Evolutionary conservation across 352 stramenopile species (phyloP).

Genomic region (Pythium biforme): DNA sequence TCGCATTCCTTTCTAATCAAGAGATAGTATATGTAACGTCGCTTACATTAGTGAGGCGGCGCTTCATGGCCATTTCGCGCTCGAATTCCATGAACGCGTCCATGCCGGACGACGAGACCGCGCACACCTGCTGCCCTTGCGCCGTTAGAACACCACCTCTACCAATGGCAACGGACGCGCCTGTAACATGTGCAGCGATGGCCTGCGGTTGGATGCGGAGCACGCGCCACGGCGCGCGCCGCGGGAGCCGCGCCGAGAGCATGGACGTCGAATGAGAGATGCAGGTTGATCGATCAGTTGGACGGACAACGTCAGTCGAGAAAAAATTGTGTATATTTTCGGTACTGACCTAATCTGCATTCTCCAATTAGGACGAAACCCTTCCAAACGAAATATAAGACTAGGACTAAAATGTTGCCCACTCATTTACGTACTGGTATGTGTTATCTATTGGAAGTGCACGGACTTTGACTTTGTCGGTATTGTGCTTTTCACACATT

Average conservation of each 20-base stretch:
- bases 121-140: not conserved
- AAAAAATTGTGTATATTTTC: not conserved
- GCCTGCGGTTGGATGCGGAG: slow-evolving; percentile 6
- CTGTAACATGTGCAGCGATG: not conserved
- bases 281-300: slow-evolving; percentile 24
- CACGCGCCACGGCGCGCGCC: slow-evolving; percentile 20
- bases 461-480: too few relatives aligned
- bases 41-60: slow-evolving; percentile 27
- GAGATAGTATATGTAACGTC: not conserved
- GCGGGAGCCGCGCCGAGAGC: slow-evolving; percentile 11
- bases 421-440: too few relatives aligned
- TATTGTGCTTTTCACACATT: slow-evolving; percentile 14
- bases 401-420: slow-evolving; percentile 26
- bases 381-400: slow-evolving; percentile 3
- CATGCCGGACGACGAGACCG: slow-evolving; percentile 48
- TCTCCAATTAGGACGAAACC: not conserved
- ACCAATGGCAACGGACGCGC: not conserved
- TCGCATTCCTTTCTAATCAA: not conserved
- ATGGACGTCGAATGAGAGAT: slow-evolving; percentile 2
- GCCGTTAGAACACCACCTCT: too few relatives aligned
- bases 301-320: slow-evolving; percentile 10
- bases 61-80: slow-evolving; percentile 75
- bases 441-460: too few relatives aligned
- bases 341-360: slow-evolving; percentile 14
- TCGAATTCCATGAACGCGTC: slow-evolving; percentile 88